Evolutionary conservation across 2,329 filamentous ascomycete species (phyloP), one percentile per base, ranked within the genome.

Genomic region (Verticillium albo-atrum): DNA sequence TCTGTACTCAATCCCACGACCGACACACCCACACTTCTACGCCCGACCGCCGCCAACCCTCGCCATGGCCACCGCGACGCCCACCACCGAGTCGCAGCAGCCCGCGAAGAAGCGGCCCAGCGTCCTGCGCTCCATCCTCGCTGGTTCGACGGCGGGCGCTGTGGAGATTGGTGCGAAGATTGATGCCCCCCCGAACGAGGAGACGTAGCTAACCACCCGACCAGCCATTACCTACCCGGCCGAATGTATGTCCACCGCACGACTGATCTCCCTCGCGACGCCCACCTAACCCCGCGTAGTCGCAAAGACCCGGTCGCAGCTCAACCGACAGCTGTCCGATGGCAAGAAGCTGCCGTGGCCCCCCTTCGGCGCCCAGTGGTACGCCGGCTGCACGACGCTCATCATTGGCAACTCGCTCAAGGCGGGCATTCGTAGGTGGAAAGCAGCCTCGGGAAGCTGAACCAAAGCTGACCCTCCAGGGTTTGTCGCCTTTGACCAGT

Each of bases 341-440:
- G 89, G 88, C 54, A 82, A 96, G 80, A 97, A 96, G 79, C 84
- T 97, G 30, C 92, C 94, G 57, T 97, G 92, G 90, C 95, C 95
- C 51, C 91, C 91, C 12, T 98, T 98, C 70, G 95, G 95, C 55
- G 81, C 78, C 67, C 92, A 96, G 75, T 99, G 95, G 95, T 99
- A 99, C 75, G 94, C 95, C 14, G 95, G 95, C 37, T 99, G 95
- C 79, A 98, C 95, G 54, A 98, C 95, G 28, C 78, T 97, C 72
- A 96, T 99, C 61, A 92, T 98, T 66, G 95, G 95, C 62, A 99
- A 99, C 77, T 96, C 92, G 57, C 83, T 95, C 72, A 99, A 99
- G 79, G 95, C 95, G 37, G 95, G 92, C 61, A 96, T 98, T 64
- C 89, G 92, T 93, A 83, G 62, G 89, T 81, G 50, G 28, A 28